Base-by-base conservation (phyloP, 1,284 basidiomycete species). In the Malassezia furfur region DNA sequence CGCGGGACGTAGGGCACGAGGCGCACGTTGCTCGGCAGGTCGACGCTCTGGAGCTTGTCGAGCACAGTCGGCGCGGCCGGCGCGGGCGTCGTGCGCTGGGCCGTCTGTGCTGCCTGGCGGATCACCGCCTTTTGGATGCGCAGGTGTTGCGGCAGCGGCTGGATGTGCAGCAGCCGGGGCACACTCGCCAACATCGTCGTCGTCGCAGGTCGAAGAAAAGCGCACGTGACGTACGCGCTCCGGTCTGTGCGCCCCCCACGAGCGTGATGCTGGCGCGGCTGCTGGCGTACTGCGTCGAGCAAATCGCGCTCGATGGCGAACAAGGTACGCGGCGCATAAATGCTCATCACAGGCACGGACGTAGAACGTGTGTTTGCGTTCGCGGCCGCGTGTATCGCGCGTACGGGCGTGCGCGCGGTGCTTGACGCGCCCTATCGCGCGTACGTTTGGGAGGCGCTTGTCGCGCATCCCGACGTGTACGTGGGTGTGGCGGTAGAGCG, bases 221-320 rank as follows among this genome's bases (percentile, higher is more conserved):
- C 21, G 34, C 34, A 39, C 54, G 54, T 15, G 41, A 36, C 21
- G 22, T 21, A n/a, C 40, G 8, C 17, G 22, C 15, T 15, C 38
- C 30, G 25, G 43, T 45, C 43, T 45, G 43, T 45, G 43, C 43
- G 43, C 17, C 36, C 30, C 25, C 25, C 25, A 28, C 25, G 25
- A 11, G 37, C 41, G 51, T 4, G 19, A 68, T 66, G 68, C 85
- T 87, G 82, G 86, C 87, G 73, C 82, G 85, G 62, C 81, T 88
- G 51, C 75, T 88, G 37, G 81, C 82, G 60, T 82, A 86, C 68
- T 84, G 84, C 70, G 78, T 87, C 36, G 82, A 84, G 51, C 84
- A 88, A 73, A 78, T 88, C 21, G 81, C 86, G 8, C 87, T 86
- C 70, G 86, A 88, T 60, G 86, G 86, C n/a, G 86, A 87, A 69